phyloP scores from a whole-genome alignment of 345 rosid species.

The Sisymbrium altissimum region DNA sequence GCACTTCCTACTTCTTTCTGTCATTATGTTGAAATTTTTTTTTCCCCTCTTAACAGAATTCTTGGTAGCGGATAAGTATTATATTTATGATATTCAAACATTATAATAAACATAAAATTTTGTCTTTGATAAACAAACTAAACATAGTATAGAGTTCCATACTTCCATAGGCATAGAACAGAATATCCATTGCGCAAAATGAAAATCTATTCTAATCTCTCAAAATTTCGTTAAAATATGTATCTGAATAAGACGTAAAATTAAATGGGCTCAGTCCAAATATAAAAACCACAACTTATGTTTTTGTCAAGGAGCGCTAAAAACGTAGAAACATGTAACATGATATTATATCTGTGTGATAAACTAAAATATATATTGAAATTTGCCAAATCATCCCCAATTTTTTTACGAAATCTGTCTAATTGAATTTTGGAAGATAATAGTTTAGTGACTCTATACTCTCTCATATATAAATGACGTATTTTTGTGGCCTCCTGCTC shows the following conservation, averaged over 20 bases:
- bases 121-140: not conserved
- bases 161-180: not conserved
- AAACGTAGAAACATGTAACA: not conserved
- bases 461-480: no score
- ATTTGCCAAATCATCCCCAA: no score
- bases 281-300: not conserved
- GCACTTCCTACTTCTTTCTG: conserved; percentile 41
- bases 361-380: not conserved
- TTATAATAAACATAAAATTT: not conserved
- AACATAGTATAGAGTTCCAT: not conserved
- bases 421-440: no score
- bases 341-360: not conserved
- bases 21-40: not conserved
- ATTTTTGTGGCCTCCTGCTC: no score
- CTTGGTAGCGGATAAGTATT: not conserved
- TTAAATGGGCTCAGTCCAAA: not conserved
- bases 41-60: not conserved
- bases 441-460: no score
- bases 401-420: no score
- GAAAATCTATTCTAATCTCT: not conserved
- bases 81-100: not conserved
- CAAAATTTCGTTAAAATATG: not conserved
- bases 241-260: not conserved
- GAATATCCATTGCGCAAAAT: no score
- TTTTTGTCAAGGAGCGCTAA: not conserved